A percentile compares a stretch with the other conserved stretches of the same genome.
Conservation (phyloP, 257 asterid species). For the Galeopsis tetrahit region DNA sequence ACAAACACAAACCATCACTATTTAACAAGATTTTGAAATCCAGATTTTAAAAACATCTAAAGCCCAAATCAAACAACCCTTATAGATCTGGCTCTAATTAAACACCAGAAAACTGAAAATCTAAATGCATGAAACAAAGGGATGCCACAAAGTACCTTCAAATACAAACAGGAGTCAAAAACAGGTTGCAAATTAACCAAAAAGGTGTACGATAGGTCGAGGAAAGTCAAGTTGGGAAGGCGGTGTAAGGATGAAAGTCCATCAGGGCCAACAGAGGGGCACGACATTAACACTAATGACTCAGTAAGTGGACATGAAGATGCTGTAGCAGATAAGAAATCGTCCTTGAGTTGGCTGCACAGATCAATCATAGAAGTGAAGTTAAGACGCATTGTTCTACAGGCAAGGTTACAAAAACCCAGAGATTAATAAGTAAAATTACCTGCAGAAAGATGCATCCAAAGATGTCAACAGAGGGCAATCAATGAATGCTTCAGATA, state of each 20-base stretch:
- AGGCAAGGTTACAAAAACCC: not conserved
- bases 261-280: slow-evolving; percentile 83
- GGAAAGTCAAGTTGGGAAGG: slow-evolving; percentile 77
- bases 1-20: too few relatives aligned
- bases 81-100: not conserved
- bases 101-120: slow-evolving; percentile 6
- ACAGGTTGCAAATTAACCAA: slow-evolving; percentile 84
- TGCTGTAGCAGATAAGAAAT: slow-evolving; percentile 85
- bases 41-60: too few relatives aligned
- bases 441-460: slow-evolving; percentile 99
- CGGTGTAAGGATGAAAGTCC: slow-evolving; percentile 73
- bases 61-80: too few relatives aligned
- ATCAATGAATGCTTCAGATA: slow-evolving; percentile 75
- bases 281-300: slow-evolving; percentile 88
- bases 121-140: not conserved
- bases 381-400: slow-evolving; percentile 13
- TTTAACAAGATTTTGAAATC: too few relatives aligned
- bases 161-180: slow-evolving; percentile 65
- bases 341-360: slow-evolving; percentile 92
- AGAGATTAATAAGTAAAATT: slow-evolving; percentile 6
- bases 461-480: slow-evolving; percentile 88
- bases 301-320: slow-evolving; percentile 80
- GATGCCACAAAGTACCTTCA: slow-evolving; percentile 61
- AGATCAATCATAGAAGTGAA: slow-evolving; percentile 25
- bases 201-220: slow-evolving; percentile 92